Base-by-base conservation (phyloP, 441 rosid species). In the Jatropha multifida region DNA sequence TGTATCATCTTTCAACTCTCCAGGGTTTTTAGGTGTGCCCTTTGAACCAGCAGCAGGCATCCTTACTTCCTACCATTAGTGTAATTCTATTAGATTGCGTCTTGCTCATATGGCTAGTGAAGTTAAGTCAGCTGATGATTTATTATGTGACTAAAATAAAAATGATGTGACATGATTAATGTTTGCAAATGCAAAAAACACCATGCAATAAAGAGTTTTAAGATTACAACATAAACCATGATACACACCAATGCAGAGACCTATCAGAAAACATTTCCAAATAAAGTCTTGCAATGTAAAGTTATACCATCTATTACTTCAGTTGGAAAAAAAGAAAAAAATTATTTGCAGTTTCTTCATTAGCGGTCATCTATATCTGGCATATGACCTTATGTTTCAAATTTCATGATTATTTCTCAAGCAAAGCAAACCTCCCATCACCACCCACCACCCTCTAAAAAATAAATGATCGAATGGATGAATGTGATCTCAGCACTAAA, bases 21-120 rank as follows among this genome's bases (percentile, higher is more conserved):
- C 88, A 15, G 87, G 90, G 37, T 80, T 92, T 84, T 94, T 94
- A 44, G 88, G 85, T 18, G 81, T 86, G 37, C 93, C 98, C 82
- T 92, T 96, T 58, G 94, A 81, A 75, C 98, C 97, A 77, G 99
- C 97, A 76, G 99, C 97, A 51, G 98, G 99, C 96, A 96, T 91
- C 87, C 99, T 85, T 82, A 92, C 98, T 90, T 96, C 99, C 98
- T 94, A 85, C 63, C 78, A 86, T 82, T 68, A 78, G 74, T 56
- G 69, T 42, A 15, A 48, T 44, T 61, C 20, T 2, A 67, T 87
- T 75, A 83, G 80, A 78, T 7, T 74, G 69, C 51, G 55, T 75
- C 65, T 55, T 44, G 37, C 49, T 18, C 26, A 73, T 69, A 71
- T 40, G 10, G 14, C 14, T 14, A 58, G 40, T 20, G 20, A 64